These are phyloP conservation scores for Aspergillus melleus DNA, from an alignment of 2,329 filamentous ascomycete genomes.

Conservation along the genomic window DNA sequence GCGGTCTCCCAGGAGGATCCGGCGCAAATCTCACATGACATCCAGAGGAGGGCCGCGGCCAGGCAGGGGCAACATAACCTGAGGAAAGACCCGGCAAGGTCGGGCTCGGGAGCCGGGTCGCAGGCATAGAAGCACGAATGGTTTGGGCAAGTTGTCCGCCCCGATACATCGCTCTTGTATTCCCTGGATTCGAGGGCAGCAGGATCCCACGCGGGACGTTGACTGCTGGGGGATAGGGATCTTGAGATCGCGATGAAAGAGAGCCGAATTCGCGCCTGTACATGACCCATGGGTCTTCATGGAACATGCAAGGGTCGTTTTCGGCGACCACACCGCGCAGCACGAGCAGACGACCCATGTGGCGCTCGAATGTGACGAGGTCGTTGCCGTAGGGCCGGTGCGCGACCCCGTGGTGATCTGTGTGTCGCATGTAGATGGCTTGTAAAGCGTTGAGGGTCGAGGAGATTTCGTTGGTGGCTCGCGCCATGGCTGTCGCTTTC, in stretches of 20 bases:
- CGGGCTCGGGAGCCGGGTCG: no score
- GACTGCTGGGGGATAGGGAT: background rate
- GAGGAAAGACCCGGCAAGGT: no score
- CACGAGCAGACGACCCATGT: constrained; percentile 13
- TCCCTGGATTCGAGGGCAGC: no score
- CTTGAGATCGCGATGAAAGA: background rate
- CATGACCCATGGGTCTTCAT: constrained; percentile 11
- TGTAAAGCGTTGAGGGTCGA: background rate
- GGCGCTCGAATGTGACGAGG: constrained; percentile 2
- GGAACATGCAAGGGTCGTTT: background rate
- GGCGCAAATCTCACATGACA: background rate
- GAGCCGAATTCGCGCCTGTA: constrained; percentile 11
- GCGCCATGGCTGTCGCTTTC: background rate
- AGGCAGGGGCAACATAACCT: no score
- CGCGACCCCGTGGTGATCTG: constrained; percentile 4
- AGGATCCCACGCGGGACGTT: background rate
- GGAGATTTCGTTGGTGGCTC: constrained; percentile 4
- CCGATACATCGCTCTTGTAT: background rate
- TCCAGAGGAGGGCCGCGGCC: background rate
- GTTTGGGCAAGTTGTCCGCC: background rate
- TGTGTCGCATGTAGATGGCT: constrained; percentile 3
- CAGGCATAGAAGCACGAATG: background rate
- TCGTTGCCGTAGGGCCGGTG: constrained; percentile 10
- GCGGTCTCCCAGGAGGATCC: background rate
- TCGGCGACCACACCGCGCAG: constrained; percentile 4